Evolutionary conservation across 1,284 basidiomycete genomes (phyloP).

Genomic region (Cutaneotrichosporon cyanovorans): DNA sequence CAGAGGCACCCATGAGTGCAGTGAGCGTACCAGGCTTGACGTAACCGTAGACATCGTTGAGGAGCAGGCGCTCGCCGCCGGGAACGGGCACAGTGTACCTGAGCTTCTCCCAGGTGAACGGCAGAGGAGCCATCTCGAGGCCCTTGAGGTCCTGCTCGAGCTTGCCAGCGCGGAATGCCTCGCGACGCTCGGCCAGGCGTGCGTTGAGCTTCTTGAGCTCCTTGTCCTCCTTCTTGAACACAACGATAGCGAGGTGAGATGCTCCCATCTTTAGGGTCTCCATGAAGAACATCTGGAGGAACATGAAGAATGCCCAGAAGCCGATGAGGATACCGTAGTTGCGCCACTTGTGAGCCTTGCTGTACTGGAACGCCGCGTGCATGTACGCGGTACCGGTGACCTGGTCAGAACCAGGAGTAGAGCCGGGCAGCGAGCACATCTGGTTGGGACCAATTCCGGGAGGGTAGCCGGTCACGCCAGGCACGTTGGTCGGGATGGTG

Average conservation of each 20-base stretch:
- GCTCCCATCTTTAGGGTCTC: slow-evolving; percentile 39
- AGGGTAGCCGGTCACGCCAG: slow-evolving; percentile 58
- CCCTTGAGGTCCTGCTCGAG: slow-evolving; percentile 43
- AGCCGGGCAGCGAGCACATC: slow-evolving; percentile 43
- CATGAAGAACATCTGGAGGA: slow-evolving; percentile 42
- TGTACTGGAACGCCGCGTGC: slow-evolving; percentile 39
- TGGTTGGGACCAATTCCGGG: slow-evolving; percentile 44
- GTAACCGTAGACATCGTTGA: slow-evolving; percentile 53
- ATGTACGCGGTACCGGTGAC: slow-evolving; percentile 45
- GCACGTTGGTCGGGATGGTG: slow-evolving; percentile 63
- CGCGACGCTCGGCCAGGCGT: slow-evolving; percentile 54
- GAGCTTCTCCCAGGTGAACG: slow-evolving; percentile 49
- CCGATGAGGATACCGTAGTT: slow-evolving; percentile 48
- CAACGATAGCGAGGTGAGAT: slow-evolving; percentile 47
- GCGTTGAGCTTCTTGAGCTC: slow-evolving; percentile 63
- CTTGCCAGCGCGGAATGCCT: slow-evolving; percentile 41
- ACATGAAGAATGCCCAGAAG: slow-evolving; percentile 61
- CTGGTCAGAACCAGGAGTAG: slow-evolving; percentile 28
- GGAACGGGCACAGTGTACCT: slow-evolving; percentile 50
- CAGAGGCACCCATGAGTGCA: slow-evolving; percentile 56
- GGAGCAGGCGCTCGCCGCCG: slow-evolving; percentile 48
- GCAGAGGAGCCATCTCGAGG: slow-evolving; percentile 42
- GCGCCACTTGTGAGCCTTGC: slow-evolving; percentile 39
- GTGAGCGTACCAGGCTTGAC: slow-evolving; percentile 54
- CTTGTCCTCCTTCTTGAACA: slow-evolving; percentile 63